A percentile compares a stretch with the other conserved stretches of the same genome.
Evolutionary conservation across 306 rosid genomes (phyloP).

Genomic region (Abrus pulchellus): DNA sequence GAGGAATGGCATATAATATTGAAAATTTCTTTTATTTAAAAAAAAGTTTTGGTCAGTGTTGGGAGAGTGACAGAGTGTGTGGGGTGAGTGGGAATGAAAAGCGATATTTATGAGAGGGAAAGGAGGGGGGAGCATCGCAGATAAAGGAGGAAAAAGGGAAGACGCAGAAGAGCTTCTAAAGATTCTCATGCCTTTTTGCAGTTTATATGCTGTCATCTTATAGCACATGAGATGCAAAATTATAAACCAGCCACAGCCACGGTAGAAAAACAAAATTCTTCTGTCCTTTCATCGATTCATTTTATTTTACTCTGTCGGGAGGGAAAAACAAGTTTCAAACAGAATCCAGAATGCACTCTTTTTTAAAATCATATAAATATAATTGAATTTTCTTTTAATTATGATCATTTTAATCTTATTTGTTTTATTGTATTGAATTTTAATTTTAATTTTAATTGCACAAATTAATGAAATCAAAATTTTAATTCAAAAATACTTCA

Average conservation of each 20-base stretch:
- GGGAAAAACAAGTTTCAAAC: neutral
- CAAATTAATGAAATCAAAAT: no score
- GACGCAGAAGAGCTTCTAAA: constrained; percentile 45
- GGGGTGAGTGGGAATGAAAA: constrained; percentile 3
- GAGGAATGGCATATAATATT: no score
- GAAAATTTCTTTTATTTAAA: no score
- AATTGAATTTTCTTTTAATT: no score
- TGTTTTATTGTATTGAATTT: no score
- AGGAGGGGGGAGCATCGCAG: constrained; percentile 50
- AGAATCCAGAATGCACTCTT: neutral
- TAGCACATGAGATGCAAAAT: constrained; percentile 47
- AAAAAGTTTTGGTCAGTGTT: neutral
- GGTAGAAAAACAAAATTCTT: neutral
- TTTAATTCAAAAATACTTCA: no score
- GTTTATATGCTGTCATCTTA: constrained; percentile 44
- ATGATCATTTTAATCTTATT: no score
- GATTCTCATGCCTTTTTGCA: constrained; percentile 63
- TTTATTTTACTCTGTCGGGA: constrained; percentile 27
- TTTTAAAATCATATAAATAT: neutral
- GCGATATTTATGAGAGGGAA: constrained; percentile 50
- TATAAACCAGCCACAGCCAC: neutral
- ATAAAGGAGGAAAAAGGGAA: constrained; percentile 18
- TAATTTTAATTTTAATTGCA: no score
- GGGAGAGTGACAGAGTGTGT: neutral
- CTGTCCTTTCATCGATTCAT: constrained; percentile 33